Evolutionary conservation across 2,329 filamentous ascomycete genomes (phyloP), one percentile per base, ranked within the genome.

Genomic region (Ascochyta fabae): DNA sequence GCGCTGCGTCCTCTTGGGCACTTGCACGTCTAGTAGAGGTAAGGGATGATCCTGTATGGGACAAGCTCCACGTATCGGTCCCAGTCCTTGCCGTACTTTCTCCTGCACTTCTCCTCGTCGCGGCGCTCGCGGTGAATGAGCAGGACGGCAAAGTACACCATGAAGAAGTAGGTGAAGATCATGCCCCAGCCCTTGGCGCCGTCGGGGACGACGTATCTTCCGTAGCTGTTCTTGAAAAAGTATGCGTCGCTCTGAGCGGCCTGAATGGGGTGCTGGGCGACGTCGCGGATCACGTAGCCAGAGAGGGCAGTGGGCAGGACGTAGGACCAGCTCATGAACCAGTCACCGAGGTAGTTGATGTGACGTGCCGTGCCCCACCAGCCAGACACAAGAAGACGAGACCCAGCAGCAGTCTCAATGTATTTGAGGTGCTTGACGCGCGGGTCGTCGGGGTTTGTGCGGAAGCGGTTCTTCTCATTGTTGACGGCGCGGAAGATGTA

Each of bases 341-440:
- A 97, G 79, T 98, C 94, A 48, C 93, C 94, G 1, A 96, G 78
- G 77, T 98, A 97, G 80, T 97, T 98, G 82, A 97, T 94, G 77
- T 98, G 94, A 38, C 94, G 86, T 0, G 93, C 90, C 22, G 86
- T 81, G 39, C 94, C 94, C 94, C 94, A 97, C 94, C 94, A 98
- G 52, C 94, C 94, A 0, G 90, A 89, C 3, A 87, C 87, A 61
- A 97, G 83, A 27, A 97, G 85, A 65, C 88, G 90, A 54, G 90
- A 92, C 47, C 94, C 94, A 2, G 86, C 83, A 70, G 87, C 87
- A 9, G 94, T 98, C 79, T 95, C 82, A 58, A 98, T 92, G 76
- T 89, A 96, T 72, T 89, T 86, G 65, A 97, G 86, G 70, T 96
- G 88, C 38, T 86, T 83, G 52, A 97, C 86, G 29, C 83, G 83